Base-by-base conservation (phyloP, 2,329 filamentous ascomycete genomes). In the Colletotrichum sp. region DNA sequence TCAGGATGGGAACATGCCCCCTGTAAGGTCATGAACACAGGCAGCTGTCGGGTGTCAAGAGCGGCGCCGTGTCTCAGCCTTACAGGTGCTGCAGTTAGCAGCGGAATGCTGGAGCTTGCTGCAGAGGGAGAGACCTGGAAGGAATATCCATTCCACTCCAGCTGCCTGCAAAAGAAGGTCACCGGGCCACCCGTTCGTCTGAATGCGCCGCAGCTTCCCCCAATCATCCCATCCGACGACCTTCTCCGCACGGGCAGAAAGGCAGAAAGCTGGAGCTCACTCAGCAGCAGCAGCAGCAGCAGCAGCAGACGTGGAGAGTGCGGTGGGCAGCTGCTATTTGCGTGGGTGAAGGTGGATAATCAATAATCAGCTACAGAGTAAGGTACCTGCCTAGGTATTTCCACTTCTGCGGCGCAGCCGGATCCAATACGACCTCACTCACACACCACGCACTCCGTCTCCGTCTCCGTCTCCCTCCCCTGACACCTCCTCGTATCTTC, bases 171-270 rank as follows among this genome's bases (percentile, higher is more conserved):
- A 10, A 10, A 43, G 9, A 43, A 63, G 21, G 60, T 55, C 72
- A 30, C 48, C 67, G 21, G 61, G 55, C 72, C 69, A 59, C 73
- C 69, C n/a, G 73, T 75, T 75, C 73, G 15, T 72, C 70, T 63
- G 18, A 43, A n/a, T n/a, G 5, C 24, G 55, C 67, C 55, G 61
- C 30, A 7, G 15, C 57, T 57, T 39, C n/a, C 21, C 30, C 57
- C 5, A 59, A 6, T 30, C 43, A 55, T 52, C 18, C 64, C 32
- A 24, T 55, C 9, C 60, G 28, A 55, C 52, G 16, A 30, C 18
- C 15, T 59, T 39, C 65, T 59, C 65, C 48, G 30, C 48, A 39
- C 43, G 28, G 48, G 24, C 21, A 12, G 12, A 16, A 59, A 24
- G 61, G 32, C 21, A 18, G 12, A 16, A 28, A 24, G 61, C 61